Percentiles rank a stretch among this genome's conserved stretches.
phyloP scores from a whole-genome alignment of 2,329 filamentous ascomycete species.

The Pseudogymnoascus pannorum region DNA sequence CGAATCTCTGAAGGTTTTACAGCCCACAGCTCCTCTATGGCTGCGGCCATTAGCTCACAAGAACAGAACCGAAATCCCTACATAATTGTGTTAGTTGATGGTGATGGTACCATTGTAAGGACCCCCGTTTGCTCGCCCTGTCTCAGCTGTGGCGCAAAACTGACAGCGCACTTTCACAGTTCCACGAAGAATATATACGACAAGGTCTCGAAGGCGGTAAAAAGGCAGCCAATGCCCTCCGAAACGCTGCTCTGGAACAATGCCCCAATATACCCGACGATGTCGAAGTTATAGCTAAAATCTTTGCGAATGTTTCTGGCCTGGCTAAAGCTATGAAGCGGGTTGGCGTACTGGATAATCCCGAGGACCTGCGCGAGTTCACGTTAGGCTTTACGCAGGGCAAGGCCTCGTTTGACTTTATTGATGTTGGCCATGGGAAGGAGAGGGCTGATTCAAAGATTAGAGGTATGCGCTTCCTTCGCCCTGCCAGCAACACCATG shows the following conservation, averaged over 20 bases:
- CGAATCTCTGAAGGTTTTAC: slow-evolving; percentile 40
- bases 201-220: slow-evolving; percentile 41
- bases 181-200: slow-evolving; percentile 47
- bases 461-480: slow-evolving; percentile 38
- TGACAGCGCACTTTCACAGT: slow-evolving; percentile 34
- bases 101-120: slow-evolving; percentile 53
- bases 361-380: slow-evolving; percentile 48
- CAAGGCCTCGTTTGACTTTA: slow-evolving; percentile 53
- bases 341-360: slow-evolving; percentile 39
- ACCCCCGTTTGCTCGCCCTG: slow-evolving; percentile 3
- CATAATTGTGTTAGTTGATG: slow-evolving; percentile 54
- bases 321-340: slow-evolving; percentile 44
- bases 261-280: slow-evolving; percentile 39
- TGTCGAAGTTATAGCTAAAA: slow-evolving; percentile 48
- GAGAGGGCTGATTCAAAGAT: slow-evolving; percentile 54
- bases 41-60: slow-evolving; percentile 9
- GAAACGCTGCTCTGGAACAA: slow-evolving; percentile 40
- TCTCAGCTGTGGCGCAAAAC: background rate
- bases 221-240: slow-evolving; percentile 38
- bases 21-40: background rate
- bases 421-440: slow-evolving; percentile 54
- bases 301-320: slow-evolving; percentile 47
- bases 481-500: background rate
- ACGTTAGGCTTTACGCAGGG: slow-evolving; percentile 52
- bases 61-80: slow-evolving; percentile 45